Base-by-base conservation (phyloP, 148 eudicot species). In the Chenopodium album region DNA sequence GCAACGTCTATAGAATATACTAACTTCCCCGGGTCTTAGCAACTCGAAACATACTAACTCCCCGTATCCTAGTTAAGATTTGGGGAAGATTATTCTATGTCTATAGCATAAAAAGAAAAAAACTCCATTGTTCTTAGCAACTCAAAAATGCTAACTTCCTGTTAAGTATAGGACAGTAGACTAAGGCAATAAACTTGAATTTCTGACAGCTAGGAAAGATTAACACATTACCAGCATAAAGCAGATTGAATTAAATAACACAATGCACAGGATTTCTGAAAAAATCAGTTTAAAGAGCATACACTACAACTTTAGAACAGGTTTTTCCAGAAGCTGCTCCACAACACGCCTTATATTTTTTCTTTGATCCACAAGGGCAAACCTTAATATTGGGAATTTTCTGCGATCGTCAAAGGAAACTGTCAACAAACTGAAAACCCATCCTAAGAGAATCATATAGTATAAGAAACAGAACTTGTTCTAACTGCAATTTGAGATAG, bases 291-390 rank as follows among this genome's bases (percentile, higher is more conserved):
- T 10, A 44, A 83, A 78, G 80, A 81, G 29, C 95, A 85, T 92
- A 92, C 96, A 66, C 66, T 74, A 82, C 69, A 76, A 86, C 75
- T 85, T 88, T 90, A 46, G 88, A 68, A 29, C 86, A 80, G 79
- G 91, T 82, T 84, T 79, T 92, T 56, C 90, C 92, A 13, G 89
- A 83, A 81, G 86, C 92, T 77, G 96, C 37, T 74, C 97, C 98
- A 86, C 98, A 95, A 85, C 98, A 95, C 75, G 93, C 86, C 91
- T 95, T 95, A 85, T 92, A 91, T 83, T 93, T 95, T 89, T 93
- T 93, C 86, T 93, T 92, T 73, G 98, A 95, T 79, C 97, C 97
- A 87, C 97, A 93, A 22, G 96, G 93, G 77, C 98, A 95, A 13
- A 80, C 84, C 90, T 92, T 93, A 87, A 92, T 95, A 84, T 97